Percentiles rank a stretch among this genome's conserved stretches.
Conservation (phyloP, 495 filamentous ascomycete species). For the Aspergillus baeticus region DNA sequence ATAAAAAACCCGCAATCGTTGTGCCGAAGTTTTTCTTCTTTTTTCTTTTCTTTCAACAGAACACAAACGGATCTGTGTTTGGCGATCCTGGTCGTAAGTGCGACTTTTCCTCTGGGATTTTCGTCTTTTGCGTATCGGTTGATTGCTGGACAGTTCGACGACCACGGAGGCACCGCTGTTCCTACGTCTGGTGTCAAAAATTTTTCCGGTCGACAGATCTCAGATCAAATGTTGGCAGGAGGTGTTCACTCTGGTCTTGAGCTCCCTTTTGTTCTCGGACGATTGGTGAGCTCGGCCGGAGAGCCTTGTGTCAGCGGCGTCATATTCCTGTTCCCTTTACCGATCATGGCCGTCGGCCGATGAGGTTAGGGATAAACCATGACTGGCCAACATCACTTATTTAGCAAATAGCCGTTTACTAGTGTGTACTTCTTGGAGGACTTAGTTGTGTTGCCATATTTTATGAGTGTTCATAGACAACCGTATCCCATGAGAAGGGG, state of each 20-base stretch:
- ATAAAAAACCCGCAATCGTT: conserved; percentile 30
- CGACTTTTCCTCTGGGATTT: conserved; percentile 41
- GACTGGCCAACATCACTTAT: conserved; percentile 63
- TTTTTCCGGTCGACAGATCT: conserved; percentile 92
- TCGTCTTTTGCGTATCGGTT: conserved; percentile 57
- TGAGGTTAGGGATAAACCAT: conserved; percentile 89
- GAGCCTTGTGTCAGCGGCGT: conserved; percentile 59
- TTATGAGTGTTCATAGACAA: background rate
- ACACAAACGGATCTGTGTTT: conserved; percentile 77
- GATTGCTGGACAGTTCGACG: conserved; percentile 83
- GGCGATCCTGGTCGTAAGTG: conserved; percentile 60
- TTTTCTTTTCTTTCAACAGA: conserved; percentile 41
- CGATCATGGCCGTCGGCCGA: conserved; percentile 70
- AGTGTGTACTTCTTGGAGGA: background rate
- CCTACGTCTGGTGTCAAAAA: conserved; percentile 62
- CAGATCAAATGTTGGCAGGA: conserved; percentile 61
- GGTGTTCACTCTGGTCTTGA: conserved; percentile 53
- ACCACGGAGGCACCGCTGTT: conserved; percentile 72
- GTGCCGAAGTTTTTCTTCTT: conserved; percentile 17
- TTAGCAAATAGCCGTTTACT: background rate
- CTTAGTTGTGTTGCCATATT: background rate
- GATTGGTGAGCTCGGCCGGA: conserved; percentile 65
- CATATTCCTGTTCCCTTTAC: conserved; percentile 86
- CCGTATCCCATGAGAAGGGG: background rate
- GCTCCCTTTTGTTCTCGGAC: conserved; percentile 57